Evolutionary conservation across 2,329 filamentous ascomycete genomes (phyloP).

Genomic region (Aspergillus tubingensis): DNA sequence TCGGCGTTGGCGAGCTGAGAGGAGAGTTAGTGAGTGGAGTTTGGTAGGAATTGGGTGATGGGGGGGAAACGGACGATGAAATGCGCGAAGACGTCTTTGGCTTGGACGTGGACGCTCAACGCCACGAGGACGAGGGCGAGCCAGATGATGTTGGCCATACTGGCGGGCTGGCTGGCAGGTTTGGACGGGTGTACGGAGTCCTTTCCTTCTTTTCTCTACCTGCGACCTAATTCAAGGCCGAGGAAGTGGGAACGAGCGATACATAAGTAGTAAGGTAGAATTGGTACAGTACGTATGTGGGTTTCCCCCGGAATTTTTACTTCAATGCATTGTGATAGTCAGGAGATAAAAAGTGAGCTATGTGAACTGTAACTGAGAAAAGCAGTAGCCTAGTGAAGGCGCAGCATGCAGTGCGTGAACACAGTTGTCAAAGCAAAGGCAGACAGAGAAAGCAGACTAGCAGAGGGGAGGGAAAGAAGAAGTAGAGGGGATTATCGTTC

Average conservation of each 20-base stretch:
- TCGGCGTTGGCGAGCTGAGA: slow-evolving; percentile 29
- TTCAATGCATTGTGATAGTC: no score
- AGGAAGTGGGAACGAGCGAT: not conserved
- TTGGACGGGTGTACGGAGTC: not conserved
- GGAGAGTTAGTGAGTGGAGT: not conserved
- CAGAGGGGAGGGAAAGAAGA: not conserved
- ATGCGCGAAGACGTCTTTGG: slow-evolving; percentile 36
- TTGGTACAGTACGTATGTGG: no score
- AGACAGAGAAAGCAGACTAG: no score
- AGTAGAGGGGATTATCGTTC: not conserved
- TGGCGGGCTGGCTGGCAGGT: not conserved
- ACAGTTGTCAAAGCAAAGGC: no score
- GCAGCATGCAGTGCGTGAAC: no score
- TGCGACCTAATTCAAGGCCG: not conserved
- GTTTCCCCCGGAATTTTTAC: no score
- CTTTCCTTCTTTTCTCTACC: not conserved
- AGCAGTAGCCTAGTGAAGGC: no score
- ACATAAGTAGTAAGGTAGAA: not conserved
- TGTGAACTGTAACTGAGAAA: no score
- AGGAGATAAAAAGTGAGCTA: no score
- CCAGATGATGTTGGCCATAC: not conserved
- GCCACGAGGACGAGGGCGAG: slow-evolving; percentile 1
- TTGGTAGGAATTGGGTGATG: not conserved
- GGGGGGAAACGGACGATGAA: slow-evolving; percentile 29
- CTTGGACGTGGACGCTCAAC: slow-evolving; percentile 15